Conservation (phyloP, 2,329 filamentous ascomycete genomes). For the Aureobasidium sp. region DNA sequence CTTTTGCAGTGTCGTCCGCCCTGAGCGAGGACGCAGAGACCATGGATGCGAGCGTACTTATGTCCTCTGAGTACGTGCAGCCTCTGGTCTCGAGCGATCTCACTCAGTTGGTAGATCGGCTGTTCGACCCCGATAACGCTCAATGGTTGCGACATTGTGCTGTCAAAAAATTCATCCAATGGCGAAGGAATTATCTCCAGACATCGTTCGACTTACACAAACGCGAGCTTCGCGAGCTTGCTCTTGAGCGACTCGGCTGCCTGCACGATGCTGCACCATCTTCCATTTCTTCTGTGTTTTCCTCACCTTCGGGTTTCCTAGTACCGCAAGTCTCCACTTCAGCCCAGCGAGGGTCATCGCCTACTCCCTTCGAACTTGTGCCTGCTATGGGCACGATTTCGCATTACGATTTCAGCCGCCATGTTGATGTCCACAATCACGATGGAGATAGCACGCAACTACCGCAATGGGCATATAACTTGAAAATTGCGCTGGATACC, state of each 20-base stretch:
- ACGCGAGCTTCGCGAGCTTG: constrained; percentile 17
- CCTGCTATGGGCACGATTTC: neutral
- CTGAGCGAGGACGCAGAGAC: constrained; percentile 62
- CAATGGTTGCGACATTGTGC: constrained; percentile 74
- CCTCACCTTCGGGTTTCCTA: constrained; percentile 19
- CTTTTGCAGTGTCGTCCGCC: constrained; percentile 71
- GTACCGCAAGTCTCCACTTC: constrained; percentile 6
- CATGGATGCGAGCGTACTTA: constrained; percentile 88
- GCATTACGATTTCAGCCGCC: neutral
- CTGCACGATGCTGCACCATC: constrained; percentile 10
- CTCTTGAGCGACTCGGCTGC: constrained; percentile 20
- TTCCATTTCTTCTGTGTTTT: constrained; percentile 14
- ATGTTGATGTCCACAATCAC: neutral
- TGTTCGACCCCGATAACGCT: constrained; percentile 71
- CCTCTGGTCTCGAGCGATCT: constrained; percentile 74
- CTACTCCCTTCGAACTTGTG: neutral
- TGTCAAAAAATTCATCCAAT: constrained; percentile 70
- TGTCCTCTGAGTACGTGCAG: constrained; percentile 83
- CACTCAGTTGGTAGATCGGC: constrained; percentile 53
- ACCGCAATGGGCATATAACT: constrained; percentile 71
- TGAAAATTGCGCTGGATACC: constrained; percentile 65
- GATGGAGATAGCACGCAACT: neutral
- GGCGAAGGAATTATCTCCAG: constrained; percentile 42
- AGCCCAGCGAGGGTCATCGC: constrained; percentile 1
- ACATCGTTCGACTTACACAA: constrained; percentile 21